Conservation (phyloP, 768 basidiomycete species). For the Chalciporus piperatus region DNA sequence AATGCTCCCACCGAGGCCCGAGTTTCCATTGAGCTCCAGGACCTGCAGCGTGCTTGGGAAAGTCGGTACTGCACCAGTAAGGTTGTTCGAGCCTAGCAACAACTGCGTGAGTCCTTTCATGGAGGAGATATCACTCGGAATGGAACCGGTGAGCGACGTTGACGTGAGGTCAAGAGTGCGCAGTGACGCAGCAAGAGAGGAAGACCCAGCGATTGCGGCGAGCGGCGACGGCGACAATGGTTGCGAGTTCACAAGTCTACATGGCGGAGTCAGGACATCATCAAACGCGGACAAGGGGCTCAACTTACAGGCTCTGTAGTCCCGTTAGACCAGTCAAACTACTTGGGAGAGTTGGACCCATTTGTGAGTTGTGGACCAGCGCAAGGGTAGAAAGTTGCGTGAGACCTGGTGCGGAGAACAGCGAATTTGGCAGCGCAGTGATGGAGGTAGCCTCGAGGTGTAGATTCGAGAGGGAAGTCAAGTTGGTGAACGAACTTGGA, state of each 20-base stretch:
- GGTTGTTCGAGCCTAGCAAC: slow-evolving; percentile 38
- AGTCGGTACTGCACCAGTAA: slow-evolving; percentile 33
- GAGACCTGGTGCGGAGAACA: slow-evolving; percentile 34
- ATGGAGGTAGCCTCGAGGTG: slow-evolving; percentile 42
- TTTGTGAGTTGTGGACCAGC: slow-evolving; percentile 39
- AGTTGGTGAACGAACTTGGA: slow-evolving; percentile 36
- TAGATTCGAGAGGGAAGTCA: slow-evolving; percentile 38
- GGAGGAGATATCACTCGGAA: slow-evolving; percentile 34
- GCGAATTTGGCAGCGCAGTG: slow-evolving; percentile 31
- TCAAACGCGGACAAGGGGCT: background rate
- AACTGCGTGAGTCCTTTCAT: slow-evolving; percentile 36
- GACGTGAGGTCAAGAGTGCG: slow-evolving; percentile 39
- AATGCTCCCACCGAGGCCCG: slow-evolving; percentile 32
- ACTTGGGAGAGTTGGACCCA: slow-evolving; percentile 38
- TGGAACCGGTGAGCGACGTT: slow-evolving; percentile 37
- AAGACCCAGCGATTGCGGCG: slow-evolving; percentile 29
- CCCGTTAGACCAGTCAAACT: slow-evolving; percentile 30
- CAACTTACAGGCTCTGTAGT: slow-evolving; percentile 40
- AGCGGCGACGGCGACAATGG: slow-evolving; percentile 32
- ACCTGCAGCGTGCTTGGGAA: slow-evolving; percentile 36
- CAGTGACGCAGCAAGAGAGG: slow-evolving; percentile 32
- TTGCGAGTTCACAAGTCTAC: slow-evolving; percentile 39
- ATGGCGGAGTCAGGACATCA: background rate
- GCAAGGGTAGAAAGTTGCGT: slow-evolving; percentile 34
- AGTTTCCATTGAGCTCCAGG: slow-evolving; percentile 37